Evolutionary conservation across 176 grass and related monocot species (phyloP).

Genomic region (Alopecurus myosuroides): DNA sequence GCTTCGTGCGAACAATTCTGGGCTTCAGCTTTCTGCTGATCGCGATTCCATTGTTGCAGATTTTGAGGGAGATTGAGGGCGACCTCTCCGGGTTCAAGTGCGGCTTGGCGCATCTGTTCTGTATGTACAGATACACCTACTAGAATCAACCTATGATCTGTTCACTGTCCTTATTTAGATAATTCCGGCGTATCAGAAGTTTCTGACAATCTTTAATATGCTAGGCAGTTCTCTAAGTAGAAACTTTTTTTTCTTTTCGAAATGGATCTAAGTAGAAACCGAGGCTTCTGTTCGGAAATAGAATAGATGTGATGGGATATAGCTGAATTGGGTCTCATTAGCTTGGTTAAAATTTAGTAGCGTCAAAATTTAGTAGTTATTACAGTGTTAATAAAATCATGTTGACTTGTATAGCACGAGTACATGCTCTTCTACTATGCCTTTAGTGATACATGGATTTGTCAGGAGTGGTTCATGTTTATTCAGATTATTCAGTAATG

Average conservation of each 20-base stretch:
- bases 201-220: not conserved
- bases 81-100: conserved; percentile 86
- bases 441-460: not conserved
- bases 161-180: not conserved
- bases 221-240: not conserved
- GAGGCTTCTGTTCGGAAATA: not conserved
- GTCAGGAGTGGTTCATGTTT: not conserved
- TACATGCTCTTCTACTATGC: not conserved
- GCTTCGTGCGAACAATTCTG: not conserved
- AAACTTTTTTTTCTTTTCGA: too few species aligned
- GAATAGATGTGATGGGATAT: not conserved
- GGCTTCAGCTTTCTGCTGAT: not conserved
- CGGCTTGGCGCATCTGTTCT: conserved; percentile 87
- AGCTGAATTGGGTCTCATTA: not conserved
- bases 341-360: not conserved
- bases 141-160: not conserved
- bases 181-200: not conserved
- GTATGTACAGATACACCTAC: conserved; percentile 41
- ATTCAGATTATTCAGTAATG: not conserved
- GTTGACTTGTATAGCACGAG: not conserved
- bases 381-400: not conserved
- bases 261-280: not conserved
- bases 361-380: not conserved
- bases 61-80: conserved; percentile 71
- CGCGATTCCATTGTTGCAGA: conserved; percentile 34